Base-by-base conservation (phyloP, 306 rosid genomes). In the Dalbergia cochinchinensis region DNA sequence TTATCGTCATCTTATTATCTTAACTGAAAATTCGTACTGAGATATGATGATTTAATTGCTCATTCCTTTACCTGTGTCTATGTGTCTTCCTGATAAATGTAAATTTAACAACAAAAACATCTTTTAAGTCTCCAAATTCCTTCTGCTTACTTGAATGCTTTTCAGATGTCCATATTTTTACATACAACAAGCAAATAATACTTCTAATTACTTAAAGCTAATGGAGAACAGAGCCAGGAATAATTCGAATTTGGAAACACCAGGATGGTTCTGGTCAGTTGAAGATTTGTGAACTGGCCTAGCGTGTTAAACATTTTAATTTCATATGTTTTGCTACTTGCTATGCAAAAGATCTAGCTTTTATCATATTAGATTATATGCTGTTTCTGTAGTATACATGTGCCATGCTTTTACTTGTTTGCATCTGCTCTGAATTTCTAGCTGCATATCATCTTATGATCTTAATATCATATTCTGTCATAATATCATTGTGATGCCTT, bases 231-330 rank as follows among this genome's bases (percentile, higher is more conserved):
- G 11, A 65, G 45, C 19, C 73, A 14, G 80, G 20, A 73, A 73
- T 19, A 35, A 34, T 79, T 45, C 57, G 65, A 53, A 75, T 20
- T 79, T 34, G 64, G 47, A 53, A 81, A 19, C 51, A 26, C 58
- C 13, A 11, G 7, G 64, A 45, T 69, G 35, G 37, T 75, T 67
- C 54, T 67, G 35, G 18, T 22, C 53, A 45, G 48, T 39, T 33
- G 50, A 65, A 65, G 34, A 54, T 59, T 73, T 59, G 51, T 41
- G 7, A 16, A 26, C 64, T 47, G 48, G 47, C 62, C 16, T 53
- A 11, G 45, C 51, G 15, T 33, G 34, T 33, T 15, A 33, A 13
- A 58, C 31, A 44, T 22, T 54, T 79, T 33, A 31, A 11, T 50
- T 55, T 4, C 61, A 14, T 60, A 48, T 51, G 12, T 11, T 9